Base-by-base conservation (phyloP, 495 filamentous ascomycete species). In the Sporormia fimetaria region DNA sequence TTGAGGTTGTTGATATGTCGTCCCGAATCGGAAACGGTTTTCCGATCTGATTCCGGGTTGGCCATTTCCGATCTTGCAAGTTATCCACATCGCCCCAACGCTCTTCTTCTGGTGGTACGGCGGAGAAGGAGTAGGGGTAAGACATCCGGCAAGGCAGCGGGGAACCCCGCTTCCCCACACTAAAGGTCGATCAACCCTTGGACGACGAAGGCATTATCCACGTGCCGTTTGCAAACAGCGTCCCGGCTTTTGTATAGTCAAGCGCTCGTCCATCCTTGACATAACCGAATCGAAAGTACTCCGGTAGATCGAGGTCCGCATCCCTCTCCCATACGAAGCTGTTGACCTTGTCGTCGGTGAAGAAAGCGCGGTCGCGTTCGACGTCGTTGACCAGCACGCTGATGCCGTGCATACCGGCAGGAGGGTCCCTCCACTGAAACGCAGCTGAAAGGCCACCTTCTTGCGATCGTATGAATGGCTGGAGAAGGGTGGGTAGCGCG, bases 381-480 rank as follows among this genome's bases (percentile, higher is more conserved):
- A 96, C 88, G 45, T 96, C 88, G 54, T 96, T 94, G 21, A 96
- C 78, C 1, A 95, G 61, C 17, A 94, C 76, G 42, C 82, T 87
- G 14, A 95, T 69, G 0, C 87, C 88, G 52, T 92, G 74, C 33
- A 63, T 23, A 3, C 35, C 42, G 8, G 8, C 18, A n/a, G 35
- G 35, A 8, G 36, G 26, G 10, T 12, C 14, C 5, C 18, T 17
- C 42, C 42, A 46, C 14, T 6, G 2, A 21, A 46, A 46, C 10
- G 25, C 21, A 3, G 25, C 25, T 1, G 17, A 23, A 6, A 40
- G 11, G 10, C 22, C 12, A 8, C 9, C n/a, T 2, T 18, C 27
- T 4, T 16, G 25, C 17, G 27, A 18, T 5, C 21, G 1, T 17
- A 46, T 34, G 2, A 25, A 9, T 1, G 37, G 18, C 18, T 64